Evolutionary conservation across 2,329 filamentous ascomycete genomes (phyloP), one percentile per base, ranked within the genome.

Genomic region (Dothideomycetes sp.): DNA sequence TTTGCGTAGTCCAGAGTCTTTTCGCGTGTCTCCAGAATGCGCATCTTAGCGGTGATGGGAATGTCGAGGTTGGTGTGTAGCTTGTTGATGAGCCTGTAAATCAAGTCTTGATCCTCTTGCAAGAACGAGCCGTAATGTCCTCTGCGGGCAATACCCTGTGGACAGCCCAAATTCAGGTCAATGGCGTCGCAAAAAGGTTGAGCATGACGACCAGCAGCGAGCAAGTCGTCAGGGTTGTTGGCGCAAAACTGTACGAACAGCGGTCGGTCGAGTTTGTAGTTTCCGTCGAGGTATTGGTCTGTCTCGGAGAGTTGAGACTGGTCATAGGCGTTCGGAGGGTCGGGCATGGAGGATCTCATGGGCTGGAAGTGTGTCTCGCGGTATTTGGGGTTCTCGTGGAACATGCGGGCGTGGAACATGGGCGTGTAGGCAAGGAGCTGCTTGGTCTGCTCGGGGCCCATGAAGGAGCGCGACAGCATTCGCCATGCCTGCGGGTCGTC

Each of bases 161-260:
- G 91, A 63, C 91, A 98, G 6, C 91, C 91, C 4, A 98, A 70
- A 59, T 98, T 98, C 52, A 98, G 65, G 60, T 98, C 91, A 3
- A 98, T 82, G 6, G 91, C 91, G 59, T 98, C 91, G 62, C 89
- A 96, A 61, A 88, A 84, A 0, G 86, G 84, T 4, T 83, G 80
- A 0, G 86, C 88, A 46, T 80, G 72, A 48, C 74, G 73, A 0
- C 89, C 91, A 0, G 91, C 87, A 19, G 73, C 71, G 33, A 96
- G 76, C 15, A 94, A 72, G 39, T 82, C 77, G n/a, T 82, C 73
- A 0, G 86, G 77, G 45, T 91, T 80, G 61, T 91, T 93, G 47
- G 86, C 84, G 69, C 91, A 98, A 63, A 98, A 98, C 57, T 98
- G 91, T 3, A 95, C 89, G 53, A 95, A 87, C 8, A 96, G 76